These are phyloP conservation scores for Leersia perrieri DNA, from an alignment of 176 grass and related monocot genomes.

Conservation along the genomic window DNA sequence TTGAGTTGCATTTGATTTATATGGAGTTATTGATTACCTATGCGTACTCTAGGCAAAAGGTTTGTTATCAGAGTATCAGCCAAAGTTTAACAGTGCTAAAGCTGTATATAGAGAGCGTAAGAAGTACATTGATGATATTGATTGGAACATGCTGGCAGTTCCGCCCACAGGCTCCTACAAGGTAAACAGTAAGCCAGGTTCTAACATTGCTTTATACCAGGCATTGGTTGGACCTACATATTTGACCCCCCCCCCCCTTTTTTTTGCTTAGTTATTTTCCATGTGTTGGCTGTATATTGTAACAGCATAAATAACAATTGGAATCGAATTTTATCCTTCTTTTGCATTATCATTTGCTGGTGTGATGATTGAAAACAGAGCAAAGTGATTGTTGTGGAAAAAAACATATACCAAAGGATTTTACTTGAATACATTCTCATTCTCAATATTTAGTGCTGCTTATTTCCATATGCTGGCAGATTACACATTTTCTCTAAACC, in stretches of 20 bases:
- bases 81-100: slow-evolving; percentile 95
- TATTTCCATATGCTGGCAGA: neutral
- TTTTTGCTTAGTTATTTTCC: slow-evolving; percentile 6
- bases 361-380: neutral
- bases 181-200: slow-evolving; percentile 41
- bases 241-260: neutral
- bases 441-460: neutral
- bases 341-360: neutral
- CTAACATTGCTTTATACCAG: slow-evolving; percentile 2
- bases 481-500: neutral
- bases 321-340: neutral
- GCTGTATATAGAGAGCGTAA: slow-evolving; percentile 97
- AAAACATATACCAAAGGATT: neutral
- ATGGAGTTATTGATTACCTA: slow-evolving; percentile 8
- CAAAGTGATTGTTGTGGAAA: neutral
- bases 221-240: neutral
- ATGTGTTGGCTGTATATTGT: neutral
- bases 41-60: slow-evolving; percentile 80
- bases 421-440: neutral
- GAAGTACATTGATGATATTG: slow-evolving; percentile 92
- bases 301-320: neutral
- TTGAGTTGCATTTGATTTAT: slow-evolving; percentile 16
- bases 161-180: slow-evolving; percentile 83
- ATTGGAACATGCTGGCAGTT: slow-evolving; percentile 84
- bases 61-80: slow-evolving; percentile 92